Base-by-base conservation (phyloP, 306 rosid species). In the Sesbania bispinosa region DNA sequence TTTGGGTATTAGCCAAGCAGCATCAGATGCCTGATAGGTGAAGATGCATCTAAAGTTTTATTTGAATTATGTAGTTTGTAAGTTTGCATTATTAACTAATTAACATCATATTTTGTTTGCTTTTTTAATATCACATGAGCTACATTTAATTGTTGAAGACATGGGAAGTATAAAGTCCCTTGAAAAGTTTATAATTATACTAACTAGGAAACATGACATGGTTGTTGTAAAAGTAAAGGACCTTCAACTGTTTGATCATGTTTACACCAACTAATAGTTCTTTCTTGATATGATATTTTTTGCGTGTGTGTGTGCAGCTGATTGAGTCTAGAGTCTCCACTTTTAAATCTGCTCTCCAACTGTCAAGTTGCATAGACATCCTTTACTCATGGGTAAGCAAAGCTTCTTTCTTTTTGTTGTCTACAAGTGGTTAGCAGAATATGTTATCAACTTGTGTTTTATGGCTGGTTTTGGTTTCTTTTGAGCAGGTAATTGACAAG, bases 311-410 rank as follows among this genome's bases (percentile, higher is more conserved):
- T 59, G 41, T 83, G 82, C 90, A 92, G 92, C 83, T 92, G 47
- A 83, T 89, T 16, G 96, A 88, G 51, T 81, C 95, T 9, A 88
- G 98, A 84, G 84, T 88, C 61, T 92, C 92, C 33, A 88, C 90
- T 35, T 85, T 88, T 59, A 77, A 86, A 19, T 76, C 89, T 1
- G 87, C 92, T 63, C 19, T 88, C 42, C 85, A 87, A 79, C 85
- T 92, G 10, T 89, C 89, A 41, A 86, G 92, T 75, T 74, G 80
- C 71, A 60, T 89, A 52, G 95, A 88, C 83, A 53, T 85, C 74
- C 82, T 83, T 29, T 92, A 66, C 80, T 3, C 90, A 0, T 84
- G 84, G 80, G 92, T 89, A 82, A 81, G 85, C 33, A n/a, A n/a
- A n/a, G n/a, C n/a, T n/a, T n/a, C n/a, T n/a, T 11, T 51, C 45